Conservation (phyloP, 805 yeast genomes). For the Diddensiella santjacobensis region DNA sequence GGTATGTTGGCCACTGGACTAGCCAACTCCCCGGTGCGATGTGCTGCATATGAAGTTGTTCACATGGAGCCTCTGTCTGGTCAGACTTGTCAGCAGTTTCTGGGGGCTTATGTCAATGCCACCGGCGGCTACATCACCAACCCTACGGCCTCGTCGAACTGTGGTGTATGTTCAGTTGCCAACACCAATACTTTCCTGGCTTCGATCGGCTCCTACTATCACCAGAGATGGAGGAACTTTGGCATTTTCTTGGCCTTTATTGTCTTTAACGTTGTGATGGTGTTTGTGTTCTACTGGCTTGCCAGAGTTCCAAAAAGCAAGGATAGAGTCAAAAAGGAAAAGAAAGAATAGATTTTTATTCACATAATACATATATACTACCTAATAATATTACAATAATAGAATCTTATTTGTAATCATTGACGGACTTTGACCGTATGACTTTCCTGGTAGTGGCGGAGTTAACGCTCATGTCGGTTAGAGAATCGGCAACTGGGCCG, state of each 20-base stretch:
- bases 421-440: too few species aligned
- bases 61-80: slow-evolving; percentile 53
- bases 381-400: background rate
- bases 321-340: slow-evolving; percentile 19
- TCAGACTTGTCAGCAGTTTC: slow-evolving; percentile 58
- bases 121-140: slow-evolving; percentile 57
- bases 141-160: slow-evolving; percentile 46
- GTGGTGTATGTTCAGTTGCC: slow-evolving; percentile 57
- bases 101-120: slow-evolving; percentile 39
- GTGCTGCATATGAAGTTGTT: slow-evolving; percentile 48
- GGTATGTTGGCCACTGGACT: slow-evolving; percentile 49
- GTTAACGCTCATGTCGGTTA: too few species aligned
- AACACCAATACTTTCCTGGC: slow-evolving; percentile 58
- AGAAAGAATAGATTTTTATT: background rate
- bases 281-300: slow-evolving; percentile 53
- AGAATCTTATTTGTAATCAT: too few species aligned
- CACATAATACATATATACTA: background rate
- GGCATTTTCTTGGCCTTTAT: slow-evolving; percentile 54
- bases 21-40: slow-evolving; percentile 37
- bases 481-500: too few species aligned
- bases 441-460: too few species aligned
- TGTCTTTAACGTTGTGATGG: slow-evolving; percentile 42
- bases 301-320: slow-evolving; percentile 67
- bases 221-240: slow-evolving; percentile 51
- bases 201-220: slow-evolving; percentile 30